These are phyloP conservation scores for Zea mays DNA, from an alignment of 176 grass and related monocot species.

Conservation along the genomic window Zm-B73-REFERENCE-NAM-5.0 NC_050105.1:144202001-144202500, in stretches of 20 bases:
- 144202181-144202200: conserved; percentile 85
- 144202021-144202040: conserved; percentile 85
- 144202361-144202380: conserved; percentile 33
- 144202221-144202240: conserved; percentile 46
- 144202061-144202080: conserved; percentile 15
- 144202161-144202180: conserved; percentile 91
- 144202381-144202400: conserved; percentile 39
- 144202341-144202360: conserved; percentile 18
- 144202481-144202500: conserved; percentile 69
- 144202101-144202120: conserved; percentile 14
- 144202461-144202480: conserved; percentile 45
- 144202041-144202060: conserved; percentile 36
- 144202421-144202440: conserved; percentile 35
- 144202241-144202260: conserved; percentile 44
- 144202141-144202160: conserved; percentile 59
- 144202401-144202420: conserved; percentile 25
- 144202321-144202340: conserved; percentile 26
- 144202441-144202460: conserved; percentile 30
- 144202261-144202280: conserved; percentile 36
- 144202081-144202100: conserved; percentile 34
- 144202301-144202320: conserved; percentile 38
- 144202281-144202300: conserved; percentile 29
- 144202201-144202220: conserved; percentile 75
- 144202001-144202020: conserved; percentile 62
- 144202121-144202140: conserved; percentile 13